phyloP scores from a whole-genome alignment of 192 early-diverging fungal species.

The Coemansia sp. region DNA sequence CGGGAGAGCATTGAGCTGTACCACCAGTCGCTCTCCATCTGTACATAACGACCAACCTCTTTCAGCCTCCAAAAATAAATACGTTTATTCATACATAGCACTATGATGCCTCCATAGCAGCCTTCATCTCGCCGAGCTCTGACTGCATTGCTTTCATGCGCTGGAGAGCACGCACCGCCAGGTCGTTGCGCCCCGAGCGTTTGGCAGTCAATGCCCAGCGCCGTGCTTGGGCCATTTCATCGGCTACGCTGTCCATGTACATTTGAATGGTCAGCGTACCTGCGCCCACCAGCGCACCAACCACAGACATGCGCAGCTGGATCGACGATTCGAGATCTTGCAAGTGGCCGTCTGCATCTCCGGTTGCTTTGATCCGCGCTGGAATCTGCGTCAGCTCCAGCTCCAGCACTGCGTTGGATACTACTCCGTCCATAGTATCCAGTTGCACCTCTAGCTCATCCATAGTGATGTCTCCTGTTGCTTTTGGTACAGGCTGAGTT shows the following conservation, averaged over 20 bases:
- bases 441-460: slow-evolving; percentile 33
- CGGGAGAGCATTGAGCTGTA: slow-evolving; percentile 15
- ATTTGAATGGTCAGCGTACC: slow-evolving; percentile 35
- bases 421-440: slow-evolving; percentile 27
- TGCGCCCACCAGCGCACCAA: slow-evolving; percentile 45
- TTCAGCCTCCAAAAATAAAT: no score
- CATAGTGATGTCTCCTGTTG: neutral
- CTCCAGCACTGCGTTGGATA: slow-evolving; percentile 48
- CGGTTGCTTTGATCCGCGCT: slow-evolving; percentile 13
- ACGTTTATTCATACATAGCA: neutral
- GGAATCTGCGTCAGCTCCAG: slow-evolving; percentile 46
- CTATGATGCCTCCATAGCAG: slow-evolving; percentile 27
- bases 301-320: slow-evolving; percentile 47
- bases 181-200: slow-evolving; percentile 25
- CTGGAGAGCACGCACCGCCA: slow-evolving; percentile 41
- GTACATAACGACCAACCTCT: slow-evolving; percentile 17
- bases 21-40: slow-evolving; percentile 18
- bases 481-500: neutral
- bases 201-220: slow-evolving; percentile 48
- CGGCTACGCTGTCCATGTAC: slow-evolving; percentile 35
- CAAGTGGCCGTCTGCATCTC: slow-evolving; percentile 14
- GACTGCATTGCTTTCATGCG: slow-evolving; percentile 50
- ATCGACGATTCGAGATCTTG: slow-evolving; percentile 38
- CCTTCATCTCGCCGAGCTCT: slow-evolving; percentile 42
- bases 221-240: slow-evolving; percentile 24